These are phyloP conservation scores for Mycena olivaceomarginata DNA, from an alignment of 768 basidiomycete genomes.

Conservation along the genomic window DNA sequence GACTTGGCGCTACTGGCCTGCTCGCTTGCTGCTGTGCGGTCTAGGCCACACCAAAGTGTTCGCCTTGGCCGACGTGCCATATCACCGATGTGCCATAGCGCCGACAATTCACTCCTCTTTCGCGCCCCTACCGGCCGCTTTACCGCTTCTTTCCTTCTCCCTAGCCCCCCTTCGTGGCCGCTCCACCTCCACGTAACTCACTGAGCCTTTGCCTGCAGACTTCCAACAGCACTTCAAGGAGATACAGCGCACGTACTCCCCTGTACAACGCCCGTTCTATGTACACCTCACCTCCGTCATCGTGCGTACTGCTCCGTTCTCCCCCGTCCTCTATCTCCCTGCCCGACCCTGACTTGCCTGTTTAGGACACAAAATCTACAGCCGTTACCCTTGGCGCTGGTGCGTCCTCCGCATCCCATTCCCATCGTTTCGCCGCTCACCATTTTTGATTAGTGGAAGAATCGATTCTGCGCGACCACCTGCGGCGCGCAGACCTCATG, in stretches of 20 bases:
- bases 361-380: conserved; percentile 84
- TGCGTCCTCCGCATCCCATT: conserved; percentile 54
- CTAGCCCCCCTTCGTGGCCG: not conserved
- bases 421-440: conserved; percentile 11
- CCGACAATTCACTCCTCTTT: not conserved
- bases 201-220: conserved; percentile 61
- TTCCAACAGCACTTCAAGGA: conserved; percentile 90
- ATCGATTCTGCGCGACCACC: conserved; percentile 82
- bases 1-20: not conserved
- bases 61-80: not conserved
- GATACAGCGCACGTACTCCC: conserved; percentile 77
- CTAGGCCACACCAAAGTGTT: not conserved
- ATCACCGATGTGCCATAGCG: not conserved
- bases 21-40: not conserved
- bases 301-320: conserved; percentile 64
- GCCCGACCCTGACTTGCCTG: conserved; percentile 34
- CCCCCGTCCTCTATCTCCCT: conserved; percentile 8
- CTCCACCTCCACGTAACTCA: conserved; percentile 3
- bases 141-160: not conserved
- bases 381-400: conserved; percentile 82
- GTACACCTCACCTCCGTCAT: conserved; percentile 87
- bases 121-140: not conserved
- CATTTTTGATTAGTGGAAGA: conserved; percentile 72
- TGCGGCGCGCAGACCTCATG: conserved; percentile 83
- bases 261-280: conserved; percentile 80